phyloP scores from a whole-genome alignment of 306 rosid species.

The Castanospermum australe region DNA sequence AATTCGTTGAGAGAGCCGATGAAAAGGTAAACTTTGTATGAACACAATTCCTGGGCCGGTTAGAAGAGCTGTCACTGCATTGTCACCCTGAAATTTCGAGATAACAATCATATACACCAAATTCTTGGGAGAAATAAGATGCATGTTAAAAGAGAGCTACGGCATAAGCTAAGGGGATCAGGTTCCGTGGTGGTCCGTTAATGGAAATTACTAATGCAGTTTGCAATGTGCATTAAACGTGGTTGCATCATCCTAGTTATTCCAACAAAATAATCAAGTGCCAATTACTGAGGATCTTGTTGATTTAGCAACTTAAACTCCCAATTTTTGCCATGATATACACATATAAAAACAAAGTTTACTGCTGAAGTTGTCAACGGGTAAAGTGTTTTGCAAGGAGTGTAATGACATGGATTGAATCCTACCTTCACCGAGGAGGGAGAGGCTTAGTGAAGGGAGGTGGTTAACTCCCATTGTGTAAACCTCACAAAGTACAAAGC shows the following conservation, averaged over 20 bases:
- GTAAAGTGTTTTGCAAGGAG: neutral
- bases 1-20: slow-evolving; percentile 64
- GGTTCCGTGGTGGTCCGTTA: neutral
- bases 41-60: slow-evolving; percentile 75
- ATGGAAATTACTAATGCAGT: neutral
- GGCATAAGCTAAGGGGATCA: neutral
- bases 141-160: neutral
- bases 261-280: neutral
- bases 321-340: slow-evolving; percentile 12
- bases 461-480: neutral
- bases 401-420: neutral
- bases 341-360: slow-evolving; percentile 39
- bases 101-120: neutral
- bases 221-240: neutral
- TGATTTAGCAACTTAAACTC: neutral
- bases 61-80: slow-evolving; percentile 54
- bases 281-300: neutral
- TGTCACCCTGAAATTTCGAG: slow-evolving; percentile 54
- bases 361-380: neutral
- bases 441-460: neutral
- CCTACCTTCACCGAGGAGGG: neutral
- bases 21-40: slow-evolving; percentile 71
- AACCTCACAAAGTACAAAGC: neutral
- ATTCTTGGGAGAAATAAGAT: neutral
- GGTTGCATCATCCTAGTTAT: neutral